These are phyloP conservation scores for Chlamydomonas reinhardtii DNA, from an alignment of 163 green algal genomes.

Conservation along the genomic window DNA sequence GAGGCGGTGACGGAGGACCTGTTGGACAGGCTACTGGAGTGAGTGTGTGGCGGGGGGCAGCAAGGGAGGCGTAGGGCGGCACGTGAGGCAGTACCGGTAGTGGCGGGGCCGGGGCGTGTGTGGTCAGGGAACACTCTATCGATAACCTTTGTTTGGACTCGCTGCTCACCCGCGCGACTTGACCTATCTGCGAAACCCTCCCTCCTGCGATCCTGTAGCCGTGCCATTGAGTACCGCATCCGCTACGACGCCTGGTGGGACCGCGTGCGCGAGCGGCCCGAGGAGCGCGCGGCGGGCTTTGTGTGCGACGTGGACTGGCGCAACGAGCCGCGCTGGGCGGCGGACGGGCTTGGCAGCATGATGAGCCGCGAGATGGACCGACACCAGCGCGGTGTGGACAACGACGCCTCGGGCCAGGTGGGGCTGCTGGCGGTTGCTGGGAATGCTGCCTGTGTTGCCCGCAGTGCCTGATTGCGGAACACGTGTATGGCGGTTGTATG, in stretches of 20 bases:
- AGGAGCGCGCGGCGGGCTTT: conserved; percentile 43
- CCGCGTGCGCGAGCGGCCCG: conserved; percentile 27
- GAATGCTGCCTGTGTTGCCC: too few relatives aligned
- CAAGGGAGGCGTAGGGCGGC: too few relatives aligned
- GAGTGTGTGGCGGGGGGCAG: not conserved
- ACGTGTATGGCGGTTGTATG: too few relatives aligned
- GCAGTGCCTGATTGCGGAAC: too few relatives aligned
- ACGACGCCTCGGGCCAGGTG: not conserved
- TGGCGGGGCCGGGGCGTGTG: too few relatives aligned
- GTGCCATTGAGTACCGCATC: conserved; percentile 10
- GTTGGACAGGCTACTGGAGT: conserved; percentile 43
- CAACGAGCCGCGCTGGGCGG: not conserved
- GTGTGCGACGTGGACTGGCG: conserved; percentile 35
- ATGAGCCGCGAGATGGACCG: conserved; percentile 43
- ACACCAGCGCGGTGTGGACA: too few relatives aligned
- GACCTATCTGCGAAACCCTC: too few relatives aligned
- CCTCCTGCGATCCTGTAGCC: not conserved
- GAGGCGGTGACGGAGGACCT: conserved; percentile 8
- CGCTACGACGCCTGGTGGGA: conserved; percentile 42
- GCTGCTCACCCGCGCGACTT: too few relatives aligned
- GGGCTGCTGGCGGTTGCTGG: too few relatives aligned
- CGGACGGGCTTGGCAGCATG: conserved; percentile 6
- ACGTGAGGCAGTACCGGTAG: too few relatives aligned
- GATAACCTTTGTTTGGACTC: too few relatives aligned
- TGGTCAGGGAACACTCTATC: too few relatives aligned